A percentile compares a stretch with the other conserved stretches of the same genome.
phyloP scores from a whole-genome alignment of 805 yeast genomes.

The Tetrapisispora fleetii region DNA sequence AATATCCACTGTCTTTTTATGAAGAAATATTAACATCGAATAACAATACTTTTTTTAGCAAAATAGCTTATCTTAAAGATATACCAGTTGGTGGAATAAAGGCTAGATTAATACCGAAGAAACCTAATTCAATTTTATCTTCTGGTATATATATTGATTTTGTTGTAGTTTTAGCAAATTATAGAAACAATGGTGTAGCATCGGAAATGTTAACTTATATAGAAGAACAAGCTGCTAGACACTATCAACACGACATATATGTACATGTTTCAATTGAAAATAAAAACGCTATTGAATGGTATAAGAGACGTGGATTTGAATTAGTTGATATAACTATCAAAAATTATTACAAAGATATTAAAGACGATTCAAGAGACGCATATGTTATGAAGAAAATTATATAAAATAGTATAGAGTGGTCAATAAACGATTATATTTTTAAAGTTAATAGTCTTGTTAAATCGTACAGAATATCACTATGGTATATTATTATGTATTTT shows the following conservation, averaged over 20 bases:
- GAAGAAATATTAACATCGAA: slow-evolving; percentile 14
- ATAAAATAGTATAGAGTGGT: too few species aligned
- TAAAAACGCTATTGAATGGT: slow-evolving; percentile 40
- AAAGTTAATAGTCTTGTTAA: too few species aligned
- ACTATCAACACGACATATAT: slow-evolving; percentile 35
- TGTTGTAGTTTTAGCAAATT: slow-evolving; percentile 56
- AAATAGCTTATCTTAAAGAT: slow-evolving; percentile 53
- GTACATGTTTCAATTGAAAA: slow-evolving; percentile 44
- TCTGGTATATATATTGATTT: slow-evolving; percentile 54
- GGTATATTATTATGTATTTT: not conserved
- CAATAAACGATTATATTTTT: not conserved
- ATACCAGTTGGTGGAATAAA: slow-evolving; percentile 74
- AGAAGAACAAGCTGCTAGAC: slow-evolving; percentile 42
- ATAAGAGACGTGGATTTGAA: slow-evolving; percentile 40
- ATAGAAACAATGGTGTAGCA: slow-evolving; percentile 56
- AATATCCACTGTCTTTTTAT: slow-evolving; percentile 17
- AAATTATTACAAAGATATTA: slow-evolving; percentile 34
- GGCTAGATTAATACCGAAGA: slow-evolving; percentile 39
- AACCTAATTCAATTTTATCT: slow-evolving; percentile 33
- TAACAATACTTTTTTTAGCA: slow-evolving; percentile 12
- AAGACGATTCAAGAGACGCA: slow-evolving; percentile 15
- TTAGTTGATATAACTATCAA: slow-evolving; percentile 28
- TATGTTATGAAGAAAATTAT: slow-evolving; percentile 9
- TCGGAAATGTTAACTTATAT: slow-evolving; percentile 45
- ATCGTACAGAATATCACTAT: not conserved